phyloP scores from a whole-genome alignment of 768 basidiomycete genomes.

The Trametes coccinea region DNA sequence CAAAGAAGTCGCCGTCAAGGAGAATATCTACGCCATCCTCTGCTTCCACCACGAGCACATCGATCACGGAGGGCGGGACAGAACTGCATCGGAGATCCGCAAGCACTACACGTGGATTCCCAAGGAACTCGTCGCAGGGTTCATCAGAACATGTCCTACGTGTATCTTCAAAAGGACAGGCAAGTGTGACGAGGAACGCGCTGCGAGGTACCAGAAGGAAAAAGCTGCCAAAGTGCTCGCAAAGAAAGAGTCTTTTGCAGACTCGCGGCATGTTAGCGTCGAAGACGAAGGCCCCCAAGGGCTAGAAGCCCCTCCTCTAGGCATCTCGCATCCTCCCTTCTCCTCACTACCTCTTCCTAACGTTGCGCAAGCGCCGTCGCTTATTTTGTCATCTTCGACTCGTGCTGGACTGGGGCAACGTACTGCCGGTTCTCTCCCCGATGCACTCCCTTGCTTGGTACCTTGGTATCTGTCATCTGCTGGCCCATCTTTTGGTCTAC shows the following conservation, averaged over 20 bases:
- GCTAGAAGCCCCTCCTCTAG: not conserved
- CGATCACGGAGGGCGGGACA: constrained; percentile 78
- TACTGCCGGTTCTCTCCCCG: not conserved
- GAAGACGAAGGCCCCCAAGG: not conserved
- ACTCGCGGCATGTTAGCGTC: not conserved
- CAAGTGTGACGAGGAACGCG: constrained; percentile 4
- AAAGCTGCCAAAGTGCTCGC: not conserved
- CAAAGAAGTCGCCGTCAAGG: constrained; percentile 72
- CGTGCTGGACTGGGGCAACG: not conserved
- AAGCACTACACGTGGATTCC: constrained; percentile 81
- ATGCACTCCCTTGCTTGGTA: not conserved
- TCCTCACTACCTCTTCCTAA: not conserved
- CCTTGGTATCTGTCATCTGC: constrained; percentile 4
- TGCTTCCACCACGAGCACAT: constrained; percentile 68
- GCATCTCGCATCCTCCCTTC: not conserved
- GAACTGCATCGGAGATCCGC: constrained; percentile 66
- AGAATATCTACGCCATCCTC: constrained; percentile 77
- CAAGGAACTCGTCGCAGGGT: constrained; percentile 78
- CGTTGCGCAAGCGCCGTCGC: not conserved
- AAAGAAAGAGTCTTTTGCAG: not conserved
- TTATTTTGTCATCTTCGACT: not conserved
- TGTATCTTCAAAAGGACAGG: constrained; percentile 53
- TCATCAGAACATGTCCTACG: constrained; percentile 78
- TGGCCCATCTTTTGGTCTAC: not conserved
- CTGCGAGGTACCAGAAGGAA: not conserved